A percentile compares a stretch with the other conserved stretches of the same genome.
phyloP scores from a whole-genome alignment of 1,139 yeast genomes.

The Protomyces gravidus region DNA sequence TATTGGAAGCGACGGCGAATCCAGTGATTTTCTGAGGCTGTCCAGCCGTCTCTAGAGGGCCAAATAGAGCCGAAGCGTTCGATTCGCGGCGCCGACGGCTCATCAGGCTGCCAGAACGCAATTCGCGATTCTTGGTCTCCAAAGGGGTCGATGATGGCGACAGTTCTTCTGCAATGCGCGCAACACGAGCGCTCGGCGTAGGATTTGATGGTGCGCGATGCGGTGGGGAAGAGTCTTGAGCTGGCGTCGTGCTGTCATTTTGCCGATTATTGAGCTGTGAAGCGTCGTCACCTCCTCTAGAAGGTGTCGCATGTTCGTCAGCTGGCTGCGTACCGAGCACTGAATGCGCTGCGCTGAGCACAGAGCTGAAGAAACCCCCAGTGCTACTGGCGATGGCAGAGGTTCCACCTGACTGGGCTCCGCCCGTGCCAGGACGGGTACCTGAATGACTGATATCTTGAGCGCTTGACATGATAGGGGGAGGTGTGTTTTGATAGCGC shows the following conservation, averaged over 20 bases:
- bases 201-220: background rate
- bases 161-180: background rate
- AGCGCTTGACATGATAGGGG: background rate
- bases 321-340: background rate
- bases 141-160: background rate
- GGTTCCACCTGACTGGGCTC: background rate
- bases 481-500: background rate
- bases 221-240: background rate
- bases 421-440: background rate
- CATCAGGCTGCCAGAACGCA: slow-evolving; percentile 18
- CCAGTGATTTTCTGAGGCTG: slow-evolving; percentile 39
- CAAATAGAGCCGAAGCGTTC: slow-evolving; percentile 9
- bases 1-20: slow-evolving; percentile 54
- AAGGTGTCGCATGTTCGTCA: background rate
- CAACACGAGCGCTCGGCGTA: background rate
- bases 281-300: background rate
- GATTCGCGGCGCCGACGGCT: slow-evolving; percentile 22
- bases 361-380: background rate
- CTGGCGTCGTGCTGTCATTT: background rate
- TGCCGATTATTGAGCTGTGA: background rate
- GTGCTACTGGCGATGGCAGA: background rate
- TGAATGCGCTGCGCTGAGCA: background rate
- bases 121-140: background rate
- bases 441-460: background rate
- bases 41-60: slow-evolving; percentile 10